Percentiles rank a stretch among this genome's conserved stretches.
Conservation (phyloP, 805 yeast species). For the Sporopachydermia lactativora region DNA sequence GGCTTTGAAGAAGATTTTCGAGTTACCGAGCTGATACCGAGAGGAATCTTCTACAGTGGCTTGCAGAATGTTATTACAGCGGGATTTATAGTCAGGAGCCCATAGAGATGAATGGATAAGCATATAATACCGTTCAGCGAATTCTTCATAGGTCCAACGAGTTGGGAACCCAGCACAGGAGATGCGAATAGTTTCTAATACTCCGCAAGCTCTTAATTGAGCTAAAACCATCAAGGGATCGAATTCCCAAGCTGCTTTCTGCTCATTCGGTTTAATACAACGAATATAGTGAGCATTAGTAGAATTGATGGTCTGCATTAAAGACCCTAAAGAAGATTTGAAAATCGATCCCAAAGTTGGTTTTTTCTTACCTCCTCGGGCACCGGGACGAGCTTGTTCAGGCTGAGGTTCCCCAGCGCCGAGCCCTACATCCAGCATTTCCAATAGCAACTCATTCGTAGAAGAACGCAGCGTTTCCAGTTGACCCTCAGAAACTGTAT, state of each 20-base stretch:
- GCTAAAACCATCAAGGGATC: slow-evolving; percentile 91
- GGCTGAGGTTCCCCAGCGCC: slow-evolving; percentile 27
- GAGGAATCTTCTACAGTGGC: slow-evolving; percentile 45
- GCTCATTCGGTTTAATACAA: slow-evolving; percentile 93
- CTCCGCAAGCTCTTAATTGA: slow-evolving; percentile 97
- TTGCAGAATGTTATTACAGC: slow-evolving; percentile 55
- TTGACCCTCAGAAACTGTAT: slow-evolving; percentile 93
- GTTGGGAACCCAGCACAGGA: slow-evolving; percentile 98
- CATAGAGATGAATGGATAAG: slow-evolving; percentile 61
- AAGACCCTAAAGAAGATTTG: slow-evolving; percentile 80
- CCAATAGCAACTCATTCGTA: slow-evolving; percentile 47
- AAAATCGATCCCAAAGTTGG: slow-evolving; percentile 94
- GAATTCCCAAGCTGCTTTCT: slow-evolving; percentile 90
- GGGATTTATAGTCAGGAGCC: slow-evolving; percentile 39
- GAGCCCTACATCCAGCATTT: slow-evolving; percentile 43
- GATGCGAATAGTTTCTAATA: slow-evolving; percentile 86
- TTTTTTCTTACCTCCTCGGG: slow-evolving; percentile 43
- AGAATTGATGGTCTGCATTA: slow-evolving; percentile 85
- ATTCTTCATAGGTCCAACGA: slow-evolving; percentile 88
- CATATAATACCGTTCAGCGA: slow-evolving; percentile 79
- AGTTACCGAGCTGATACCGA: slow-evolving; percentile 75
- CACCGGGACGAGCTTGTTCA: slow-evolving; percentile 19
- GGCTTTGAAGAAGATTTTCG: slow-evolving; percentile 90
- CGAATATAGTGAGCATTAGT: slow-evolving; percentile 95
- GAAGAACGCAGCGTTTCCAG: slow-evolving; percentile 68